phyloP scores from a whole-genome alignment of 306 rosid species.

The Prunus dulcis region DNA sequence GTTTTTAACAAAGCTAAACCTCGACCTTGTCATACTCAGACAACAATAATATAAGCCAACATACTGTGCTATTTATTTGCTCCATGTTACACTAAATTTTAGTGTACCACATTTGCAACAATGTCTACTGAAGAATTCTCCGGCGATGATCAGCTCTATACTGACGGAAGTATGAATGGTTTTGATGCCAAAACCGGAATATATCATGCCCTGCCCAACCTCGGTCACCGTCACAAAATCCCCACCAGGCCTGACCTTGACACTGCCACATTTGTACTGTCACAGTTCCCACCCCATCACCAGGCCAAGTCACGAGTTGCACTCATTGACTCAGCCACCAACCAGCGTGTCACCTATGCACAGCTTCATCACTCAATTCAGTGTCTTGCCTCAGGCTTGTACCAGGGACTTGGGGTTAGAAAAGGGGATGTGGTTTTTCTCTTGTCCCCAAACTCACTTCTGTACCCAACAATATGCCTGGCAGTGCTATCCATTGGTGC shows the following conservation, averaged over 20 bases:
- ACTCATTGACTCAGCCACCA: conserved; percentile 53
- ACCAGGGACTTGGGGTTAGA: conserved; percentile 56
- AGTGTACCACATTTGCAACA: not conserved
- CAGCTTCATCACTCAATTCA: conserved; percentile 48
- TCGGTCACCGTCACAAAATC: conserved; percentile 32
- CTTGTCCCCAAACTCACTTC: conserved; percentile 60
- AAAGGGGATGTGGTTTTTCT: conserved; percentile 77
- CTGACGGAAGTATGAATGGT: conserved; percentile 31
- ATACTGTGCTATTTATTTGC: not conserved
- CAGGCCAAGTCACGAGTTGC: conserved; percentile 58
- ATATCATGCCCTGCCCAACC: conserved; percentile 47
- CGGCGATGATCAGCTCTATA: not conserved
- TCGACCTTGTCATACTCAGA: not conserved
- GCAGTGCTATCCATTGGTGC: conserved; percentile 81
- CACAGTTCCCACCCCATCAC: conserved; percentile 58
- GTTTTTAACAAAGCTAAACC: conserved; percentile 9
- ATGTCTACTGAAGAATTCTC: conserved; percentile 26
- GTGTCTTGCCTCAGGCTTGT: conserved; percentile 66
- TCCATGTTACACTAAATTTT: not conserved
- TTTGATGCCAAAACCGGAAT: conserved; percentile 54
- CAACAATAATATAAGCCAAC: not conserved
- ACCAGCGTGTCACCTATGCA: conserved; percentile 47
- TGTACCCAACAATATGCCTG: conserved; percentile 63
- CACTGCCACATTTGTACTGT: conserved; percentile 55
- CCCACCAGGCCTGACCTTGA: conserved; percentile 50